Percentiles rank a stretch among this genome's conserved stretches.
phyloP scores from a whole-genome alignment of 306 rosid genomes.

The Macrotyloma uniflorum region DNA sequence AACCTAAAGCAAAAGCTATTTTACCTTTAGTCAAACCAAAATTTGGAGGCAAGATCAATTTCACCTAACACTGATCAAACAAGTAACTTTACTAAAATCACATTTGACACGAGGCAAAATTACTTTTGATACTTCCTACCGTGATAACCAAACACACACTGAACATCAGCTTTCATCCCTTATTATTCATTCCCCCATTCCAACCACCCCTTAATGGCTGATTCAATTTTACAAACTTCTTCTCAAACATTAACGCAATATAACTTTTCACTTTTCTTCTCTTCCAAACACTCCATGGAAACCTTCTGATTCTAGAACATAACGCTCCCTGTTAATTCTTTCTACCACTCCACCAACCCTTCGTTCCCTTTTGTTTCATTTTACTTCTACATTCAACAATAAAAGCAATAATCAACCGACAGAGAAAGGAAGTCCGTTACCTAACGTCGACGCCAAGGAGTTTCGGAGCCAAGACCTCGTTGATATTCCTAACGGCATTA shows the following conservation, averaged over 20 bases:
- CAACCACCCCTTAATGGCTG: not conserved
- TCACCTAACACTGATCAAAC: not conserved
- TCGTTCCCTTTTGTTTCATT: not conserved
- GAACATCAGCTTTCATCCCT: not conserved
- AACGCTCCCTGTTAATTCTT: not conserved
- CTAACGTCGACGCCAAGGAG: conserved; percentile 88
- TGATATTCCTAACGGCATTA: conserved; percentile 79
- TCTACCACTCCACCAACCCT: not conserved
- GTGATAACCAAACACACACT: not conserved
- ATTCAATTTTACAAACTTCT: not conserved
- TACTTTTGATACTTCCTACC: not conserved
- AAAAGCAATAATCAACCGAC: not conserved
- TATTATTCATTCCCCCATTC: not conserved
- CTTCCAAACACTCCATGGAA: not conserved
- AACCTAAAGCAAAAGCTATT: not conserved
- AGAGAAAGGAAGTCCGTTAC: conserved; percentile 36
- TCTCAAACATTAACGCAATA: not conserved
- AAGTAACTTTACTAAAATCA: not conserved
- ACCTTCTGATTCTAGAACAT: not conserved
- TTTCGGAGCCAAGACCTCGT: conserved; percentile 77
- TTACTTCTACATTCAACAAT: not conserved
- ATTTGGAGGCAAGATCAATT: not conserved
- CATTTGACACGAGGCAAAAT: not conserved
- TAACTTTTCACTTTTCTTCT: not conserved
- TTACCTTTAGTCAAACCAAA: not conserved